Evolutionary conservation across 2,329 filamentous ascomycete species (phyloP).

Genomic region (Fusarium sororula): DNA sequence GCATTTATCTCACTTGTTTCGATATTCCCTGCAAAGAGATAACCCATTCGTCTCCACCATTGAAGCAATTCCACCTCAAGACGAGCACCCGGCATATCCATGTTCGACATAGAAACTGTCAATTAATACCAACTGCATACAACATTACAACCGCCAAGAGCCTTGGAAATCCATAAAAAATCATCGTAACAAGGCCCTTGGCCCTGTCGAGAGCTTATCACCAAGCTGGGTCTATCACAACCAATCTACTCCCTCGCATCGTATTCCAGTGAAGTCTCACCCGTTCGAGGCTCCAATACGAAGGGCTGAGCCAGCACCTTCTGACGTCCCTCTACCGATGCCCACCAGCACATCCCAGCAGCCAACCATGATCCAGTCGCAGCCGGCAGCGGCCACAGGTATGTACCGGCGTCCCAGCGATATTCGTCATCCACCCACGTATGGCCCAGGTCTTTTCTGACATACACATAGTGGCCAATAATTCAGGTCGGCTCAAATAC

Average conservation of each 20-base stretch:
- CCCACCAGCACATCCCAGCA: conserved; percentile 36
- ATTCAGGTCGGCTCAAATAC: conserved; percentile 68
- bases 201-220: conserved; percentile 3
- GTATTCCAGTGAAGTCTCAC: conserved; percentile 7
- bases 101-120: conserved; percentile 5
- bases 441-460: conserved; percentile 15
- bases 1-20: neutral
- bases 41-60: conserved; percentile 16
- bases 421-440: conserved; percentile 17
- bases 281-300: conserved; percentile 28
- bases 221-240: conserved; percentile 10
- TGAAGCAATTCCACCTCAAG: conserved; percentile 17
- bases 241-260: neutral
- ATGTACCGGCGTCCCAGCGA: conserved; percentile 26
- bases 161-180: conserved; percentile 15
- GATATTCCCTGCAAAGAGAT: conserved; percentile 17
- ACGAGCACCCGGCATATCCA: conserved; percentile 15
- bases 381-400: conserved; percentile 37
- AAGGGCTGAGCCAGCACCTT: conserved; percentile 15
- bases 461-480: conserved; percentile 39
- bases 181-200: conserved; percentile 1
- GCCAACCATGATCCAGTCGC: conserved; percentile 42
- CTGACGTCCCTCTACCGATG: conserved; percentile 18
- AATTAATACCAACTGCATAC: conserved; percentile 16
- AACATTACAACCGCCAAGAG: conserved; percentile 17